Evolutionary conservation across 2,329 filamentous ascomycete species (phyloP), one percentile per base, ranked within the genome.

Genomic region (Trichoderma cornu-damae): DNA sequence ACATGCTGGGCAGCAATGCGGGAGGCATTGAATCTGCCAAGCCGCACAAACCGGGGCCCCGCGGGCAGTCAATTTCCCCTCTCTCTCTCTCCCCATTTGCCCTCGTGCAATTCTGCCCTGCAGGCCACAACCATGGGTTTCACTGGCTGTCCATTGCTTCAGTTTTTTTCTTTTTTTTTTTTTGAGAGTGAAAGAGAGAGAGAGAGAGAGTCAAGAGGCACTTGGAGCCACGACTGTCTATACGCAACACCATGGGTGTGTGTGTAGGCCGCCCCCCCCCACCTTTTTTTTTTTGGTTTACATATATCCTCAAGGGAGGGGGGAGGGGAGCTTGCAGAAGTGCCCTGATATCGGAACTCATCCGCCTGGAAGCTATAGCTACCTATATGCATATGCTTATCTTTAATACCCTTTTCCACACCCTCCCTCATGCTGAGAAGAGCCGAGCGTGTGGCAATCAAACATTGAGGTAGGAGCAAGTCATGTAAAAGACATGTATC

Each of bases 321-420:
- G 18, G 22, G 49, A 43, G 37, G 37, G 48, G 34, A 14, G 8
- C 20, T 38, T 24, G 16, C 22, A n/a, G 30, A 44, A 38, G 32
- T 16, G 51, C 51, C n/a, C 40, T 54, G 32, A 54, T 46, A 20
- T 37, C 22, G 40, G 42, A 16, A 46, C 16, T 20, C 22, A 44
- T 26, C 22, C 8, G 24, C 28, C n/a, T 35, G 22, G 11, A 38
- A n/a, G 22, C 8, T 6, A n/a, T n/a, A 38, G 24, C 42, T 24
- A n/a, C n/a, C n/a, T n/a, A n/a, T n/a, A 55, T 38, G 42, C 52
- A 22, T 47, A 47, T 55, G 42, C 42, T 38, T 55, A 55, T 55
- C 52, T 55, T 37, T 9, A 30, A 40, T 30, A 4, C 16, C 51
- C 32, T 18, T n/a, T n/a, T n/a, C n/a, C n/a, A n/a, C n/a, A n/a